Evolutionary conservation across 441 rosid genomes (phyloP).

Genomic region (Corymbia calophylla): DNA sequence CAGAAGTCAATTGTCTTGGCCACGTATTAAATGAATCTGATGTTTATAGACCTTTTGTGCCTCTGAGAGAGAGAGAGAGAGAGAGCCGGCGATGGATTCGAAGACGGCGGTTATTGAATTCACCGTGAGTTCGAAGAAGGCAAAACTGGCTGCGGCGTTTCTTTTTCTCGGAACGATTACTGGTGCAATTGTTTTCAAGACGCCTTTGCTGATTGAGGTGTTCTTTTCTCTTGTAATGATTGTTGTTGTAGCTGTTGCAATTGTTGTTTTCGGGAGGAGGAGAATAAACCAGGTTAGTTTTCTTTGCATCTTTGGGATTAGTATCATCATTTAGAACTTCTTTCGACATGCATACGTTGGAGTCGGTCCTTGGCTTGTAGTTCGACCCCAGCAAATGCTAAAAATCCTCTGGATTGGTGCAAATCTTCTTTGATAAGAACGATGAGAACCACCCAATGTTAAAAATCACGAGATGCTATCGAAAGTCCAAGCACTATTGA

Average conservation of each 20-base stretch:
- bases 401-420: neutral
- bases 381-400: neutral
- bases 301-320: neutral
- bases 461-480: neutral
- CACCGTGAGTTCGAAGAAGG: too few relatives aligned
- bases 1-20: neutral
- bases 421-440: neutral
- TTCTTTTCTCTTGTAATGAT: neutral
- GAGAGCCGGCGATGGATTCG: too few relatives aligned
- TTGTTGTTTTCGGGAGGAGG: rapidly evolving
- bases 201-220: too few relatives aligned
- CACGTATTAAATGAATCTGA: neutral
- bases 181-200: too few relatives aligned
- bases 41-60: neutral
- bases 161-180: too few relatives aligned
- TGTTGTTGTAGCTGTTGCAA: neutral
- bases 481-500: neutral
- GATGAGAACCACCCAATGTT: neutral
- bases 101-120: too few relatives aligned
- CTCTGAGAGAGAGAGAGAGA: too few relatives aligned
- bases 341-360: neutral
- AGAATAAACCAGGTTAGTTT: neutral
- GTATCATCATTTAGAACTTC: too few relatives aligned
- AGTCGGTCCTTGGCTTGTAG: neutral
- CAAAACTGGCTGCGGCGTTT: too few relatives aligned